Base-by-base conservation (phyloP, 2,329 filamentous ascomycete species). In the Sarocladiaceae sp. region DNA sequence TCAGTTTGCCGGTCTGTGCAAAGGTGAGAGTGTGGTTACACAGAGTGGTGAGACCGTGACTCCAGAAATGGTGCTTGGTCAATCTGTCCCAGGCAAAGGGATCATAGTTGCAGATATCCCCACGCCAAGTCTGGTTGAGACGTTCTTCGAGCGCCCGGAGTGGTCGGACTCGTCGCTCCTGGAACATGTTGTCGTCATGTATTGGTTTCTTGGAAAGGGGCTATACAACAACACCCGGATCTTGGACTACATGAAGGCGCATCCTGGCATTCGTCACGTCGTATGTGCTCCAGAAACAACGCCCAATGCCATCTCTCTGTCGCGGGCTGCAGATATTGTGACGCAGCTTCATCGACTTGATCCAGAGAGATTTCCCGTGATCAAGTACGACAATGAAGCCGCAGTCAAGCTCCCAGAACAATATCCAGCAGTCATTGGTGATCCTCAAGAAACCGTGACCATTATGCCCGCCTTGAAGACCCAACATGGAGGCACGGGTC, bases 91-190 rank as follows among this genome's bases (percentile, higher is more conserved):
- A 5, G 89, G 89, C 10, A 77, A 73, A 45, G 90, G 88, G 2
- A 72, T 95, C 50, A 84, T 86, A 7, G 72, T 98, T 6, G 69
- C 94, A 32, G 90, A 97, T 53, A 62, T 98, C 6, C 87, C 88
- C 1, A 76, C 82, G 12, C 49, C 60, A 1, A 77, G 80, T 6
- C 90, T 93, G 55, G 67, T 97, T 20, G 78, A 83, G 11, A 64
- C 75, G 5, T 72, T 96, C 43, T 55, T 95, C 33, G 67, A 70
- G 27, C 77, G 88, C 24, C 73, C 81, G 3, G 91, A 96, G 60
- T 90, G 86, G 81, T 67, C 72, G 15, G 76, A 77, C 29, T 55
- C 69, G 10, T 67, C 77, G 23, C 67, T 94, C 26, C 87, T 88
- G 72, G 69, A 69, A 6, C 77, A 82, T 40, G 62, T 96, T 35